These are phyloP conservation scores for Ceriops tagal DNA, from an alignment of 345 rosid species.

Conservation along the genomic window DNA sequence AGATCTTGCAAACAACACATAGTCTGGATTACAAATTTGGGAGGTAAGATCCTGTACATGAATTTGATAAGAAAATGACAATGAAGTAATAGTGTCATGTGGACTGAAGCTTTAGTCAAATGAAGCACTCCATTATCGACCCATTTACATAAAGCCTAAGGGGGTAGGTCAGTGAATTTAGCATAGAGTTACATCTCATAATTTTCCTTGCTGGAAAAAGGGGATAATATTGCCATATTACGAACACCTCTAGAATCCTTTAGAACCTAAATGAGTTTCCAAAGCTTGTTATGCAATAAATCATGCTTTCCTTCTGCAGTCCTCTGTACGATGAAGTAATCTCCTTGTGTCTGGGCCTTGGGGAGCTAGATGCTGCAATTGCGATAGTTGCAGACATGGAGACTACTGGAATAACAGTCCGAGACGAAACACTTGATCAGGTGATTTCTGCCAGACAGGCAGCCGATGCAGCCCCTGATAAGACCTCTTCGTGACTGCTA, in stretches of 20 bases:
- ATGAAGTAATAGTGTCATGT: neutral
- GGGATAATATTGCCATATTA: too few relatives aligned
- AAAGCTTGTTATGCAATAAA: constrained; percentile 2
- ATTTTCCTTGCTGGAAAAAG: too few relatives aligned
- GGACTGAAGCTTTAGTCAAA: neutral
- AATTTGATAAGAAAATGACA: neutral
- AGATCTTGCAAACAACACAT: constrained; percentile 77
- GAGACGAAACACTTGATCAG: constrained; percentile 64
- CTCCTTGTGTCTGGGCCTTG: constrained; percentile 69
- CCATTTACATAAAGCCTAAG: too few relatives aligned
- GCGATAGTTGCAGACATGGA: constrained; percentile 92
- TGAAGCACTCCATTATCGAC: neutral
- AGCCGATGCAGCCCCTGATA: constrained; percentile 26
- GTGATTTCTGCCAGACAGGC: constrained; percentile 73
- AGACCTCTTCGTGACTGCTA: constrained; percentile 16
- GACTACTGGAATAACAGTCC: constrained; percentile 60
- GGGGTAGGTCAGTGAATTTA: neutral
- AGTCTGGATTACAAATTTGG: constrained; percentile 74
- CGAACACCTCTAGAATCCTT: neutral
- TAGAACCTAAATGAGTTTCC: neutral
- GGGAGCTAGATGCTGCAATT: constrained; percentile 84
- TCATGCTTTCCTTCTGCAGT: constrained; percentile 37
- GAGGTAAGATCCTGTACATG: constrained; percentile 44
- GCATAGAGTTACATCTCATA: neutral
- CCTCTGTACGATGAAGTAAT: constrained; percentile 85